These are phyloP conservation scores for Penicillium sp. DNA, from an alignment of 2,329 filamentous ascomycete genomes.

Conservation along the genomic window DNA sequence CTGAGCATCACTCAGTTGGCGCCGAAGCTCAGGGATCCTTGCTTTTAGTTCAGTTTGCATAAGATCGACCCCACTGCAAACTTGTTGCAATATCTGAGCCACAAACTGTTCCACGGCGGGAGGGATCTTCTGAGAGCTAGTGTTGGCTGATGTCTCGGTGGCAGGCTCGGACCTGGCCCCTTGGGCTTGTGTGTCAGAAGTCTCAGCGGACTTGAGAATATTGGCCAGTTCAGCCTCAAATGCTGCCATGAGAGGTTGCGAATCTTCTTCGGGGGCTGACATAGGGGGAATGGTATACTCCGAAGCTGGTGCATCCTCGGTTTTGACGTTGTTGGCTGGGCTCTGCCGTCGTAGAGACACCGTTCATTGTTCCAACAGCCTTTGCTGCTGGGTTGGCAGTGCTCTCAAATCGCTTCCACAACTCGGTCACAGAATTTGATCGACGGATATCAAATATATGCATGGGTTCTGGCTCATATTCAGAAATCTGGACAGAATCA, in stretches of 20 bases:
- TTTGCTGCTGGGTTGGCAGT: background rate
- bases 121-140: constrained; percentile 12
- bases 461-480: constrained; percentile 28
- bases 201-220: constrained; percentile 26
- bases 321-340: background rate
- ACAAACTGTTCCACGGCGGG: constrained; percentile 31
- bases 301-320: constrained; percentile 13
- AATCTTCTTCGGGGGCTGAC: constrained; percentile 17
- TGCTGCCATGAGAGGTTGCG: constrained; percentile 34
- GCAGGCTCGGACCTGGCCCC: background rate
- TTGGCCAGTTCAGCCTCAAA: constrained; percentile 40
- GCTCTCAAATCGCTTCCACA: constrained; percentile 36
- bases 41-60: constrained; percentile 35
- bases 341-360: background rate
- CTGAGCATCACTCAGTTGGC: constrained; percentile 33
- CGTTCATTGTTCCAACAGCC: background rate
- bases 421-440: constrained; percentile 35
- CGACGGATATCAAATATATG: constrained; percentile 46
- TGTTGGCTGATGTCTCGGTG: constrained; percentile 1
- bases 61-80: constrained; percentile 33
- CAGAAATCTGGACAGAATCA: constrained; percentile 8
- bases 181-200: background rate
- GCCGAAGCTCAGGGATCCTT: constrained; percentile 37
- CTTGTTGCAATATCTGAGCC: constrained; percentile 29
- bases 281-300: background rate